Percentiles rank a stretch among this genome's conserved stretches.
phyloP scores from a whole-genome alignment of 768 basidiomycete genomes.

The Trametes maxima region DNA sequence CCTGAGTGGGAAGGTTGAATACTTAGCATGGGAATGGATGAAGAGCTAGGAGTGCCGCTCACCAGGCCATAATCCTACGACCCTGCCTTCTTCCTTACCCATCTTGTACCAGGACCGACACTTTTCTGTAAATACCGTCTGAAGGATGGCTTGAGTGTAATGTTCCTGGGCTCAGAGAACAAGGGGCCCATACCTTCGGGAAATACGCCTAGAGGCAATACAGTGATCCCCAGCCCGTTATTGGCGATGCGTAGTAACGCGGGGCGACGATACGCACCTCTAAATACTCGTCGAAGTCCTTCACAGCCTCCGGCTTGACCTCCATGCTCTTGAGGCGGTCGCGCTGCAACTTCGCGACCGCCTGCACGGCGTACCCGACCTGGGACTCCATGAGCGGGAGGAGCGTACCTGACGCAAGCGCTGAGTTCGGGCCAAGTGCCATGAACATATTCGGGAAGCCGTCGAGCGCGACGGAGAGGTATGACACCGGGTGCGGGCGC shows the following conservation, averaged over 20 bases:
- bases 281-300: constrained; percentile 62
- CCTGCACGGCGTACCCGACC: constrained; percentile 57
- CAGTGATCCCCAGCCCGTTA: neutral
- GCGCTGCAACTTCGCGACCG: constrained; percentile 59
- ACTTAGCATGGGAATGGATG: no score
- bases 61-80: constrained; percentile 63
- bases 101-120: constrained; percentile 66
- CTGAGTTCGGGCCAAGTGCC: constrained; percentile 58
- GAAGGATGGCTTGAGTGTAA: neutral
- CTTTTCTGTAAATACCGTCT: constrained; percentile 61
- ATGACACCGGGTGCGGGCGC: constrained; percentile 56
- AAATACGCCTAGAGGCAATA: constrained; percentile 44
- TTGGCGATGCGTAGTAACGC: no score
- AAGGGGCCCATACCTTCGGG: constrained; percentile 39
- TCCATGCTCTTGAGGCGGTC: constrained; percentile 66
- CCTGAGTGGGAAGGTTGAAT: constrained; percentile 34
- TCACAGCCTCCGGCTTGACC: constrained; percentile 57
- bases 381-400: constrained; percentile 56
- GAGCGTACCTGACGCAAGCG: constrained; percentile 57
- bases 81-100: constrained; percentile 55
- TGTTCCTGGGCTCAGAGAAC: neutral
- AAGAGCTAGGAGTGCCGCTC: constrained; percentile 7
- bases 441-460: constrained; percentile 75
- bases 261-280: constrained; percentile 40
- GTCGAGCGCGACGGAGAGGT: constrained; percentile 59